These are phyloP conservation scores for Fusarium anthophilum DNA, from an alignment of 2,329 filamentous ascomycete genomes.

Conservation along the genomic window DNA sequence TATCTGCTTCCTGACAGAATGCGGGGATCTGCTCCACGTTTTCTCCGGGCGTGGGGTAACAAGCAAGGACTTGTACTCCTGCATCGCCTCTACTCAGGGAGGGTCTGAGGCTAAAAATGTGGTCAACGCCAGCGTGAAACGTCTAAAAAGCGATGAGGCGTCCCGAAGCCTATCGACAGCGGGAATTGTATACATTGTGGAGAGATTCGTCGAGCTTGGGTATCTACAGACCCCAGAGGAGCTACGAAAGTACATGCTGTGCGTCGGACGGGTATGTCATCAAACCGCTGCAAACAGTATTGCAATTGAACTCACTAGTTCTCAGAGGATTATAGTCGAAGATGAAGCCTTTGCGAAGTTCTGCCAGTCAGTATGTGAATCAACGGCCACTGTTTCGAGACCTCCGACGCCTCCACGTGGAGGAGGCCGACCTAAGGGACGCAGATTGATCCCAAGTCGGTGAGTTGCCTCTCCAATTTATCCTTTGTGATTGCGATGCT, in stretches of 20 bases:
- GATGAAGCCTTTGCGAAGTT: neutral
- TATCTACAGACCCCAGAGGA: neutral
- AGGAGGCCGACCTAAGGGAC: fast-evolving
- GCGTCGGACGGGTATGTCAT: neutral
- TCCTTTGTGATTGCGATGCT: fast-evolving
- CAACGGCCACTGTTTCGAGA: fast-evolving
- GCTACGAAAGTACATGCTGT: neutral
- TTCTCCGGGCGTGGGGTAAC: neutral
- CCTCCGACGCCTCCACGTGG: neutral
- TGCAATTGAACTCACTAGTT: too few species aligned
- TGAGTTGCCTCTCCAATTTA: fast-evolving
- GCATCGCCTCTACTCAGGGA: neutral
- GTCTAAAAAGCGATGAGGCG: fast-evolving
- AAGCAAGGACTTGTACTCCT: neutral
- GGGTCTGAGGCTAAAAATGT: neutral
- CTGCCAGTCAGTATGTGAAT: neutral
- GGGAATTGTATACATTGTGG: fast-evolving
- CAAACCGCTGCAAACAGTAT: too few species aligned
- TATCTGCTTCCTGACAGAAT: neutral
- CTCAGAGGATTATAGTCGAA: neutral
- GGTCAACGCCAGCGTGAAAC: neutral
- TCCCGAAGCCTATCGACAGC: fast-evolving
- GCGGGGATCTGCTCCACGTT: neutral
- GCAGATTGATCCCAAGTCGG: fast-evolving
- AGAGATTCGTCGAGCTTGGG: neutral